Conservation (phyloP, 306 rosid genomes). For the Quercus agrifolia region DNA sequence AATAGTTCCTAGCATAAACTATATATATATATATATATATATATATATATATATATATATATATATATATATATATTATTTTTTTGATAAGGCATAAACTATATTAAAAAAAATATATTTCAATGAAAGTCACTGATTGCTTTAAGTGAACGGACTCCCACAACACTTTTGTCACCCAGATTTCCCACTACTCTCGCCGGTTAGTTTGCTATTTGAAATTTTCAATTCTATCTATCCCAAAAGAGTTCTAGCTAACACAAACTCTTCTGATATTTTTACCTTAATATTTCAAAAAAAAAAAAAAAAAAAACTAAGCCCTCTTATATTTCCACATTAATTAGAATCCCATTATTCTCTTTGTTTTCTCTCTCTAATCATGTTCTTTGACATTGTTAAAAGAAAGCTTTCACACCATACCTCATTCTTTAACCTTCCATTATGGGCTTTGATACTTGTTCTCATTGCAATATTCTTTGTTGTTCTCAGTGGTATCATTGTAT, state of each 20-base stretch:
- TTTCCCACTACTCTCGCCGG: constrained; percentile 25
- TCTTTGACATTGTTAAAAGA: constrained; percentile 2
- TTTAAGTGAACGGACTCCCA: neutral
- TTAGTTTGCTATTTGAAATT: constrained; percentile 24
- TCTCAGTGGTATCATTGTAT: constrained; percentile 10
- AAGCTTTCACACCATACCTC: constrained; percentile 27
- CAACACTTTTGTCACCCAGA: neutral
- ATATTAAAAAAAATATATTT: too few relatives aligned
- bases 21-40: too few relatives aligned
- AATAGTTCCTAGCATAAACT: too few relatives aligned
- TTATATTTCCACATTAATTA: too few relatives aligned
- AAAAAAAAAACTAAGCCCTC: neutral
- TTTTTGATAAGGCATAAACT: too few relatives aligned
- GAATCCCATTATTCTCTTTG: neutral
- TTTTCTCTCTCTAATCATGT: constrained; percentile 1
- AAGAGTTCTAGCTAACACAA: neutral
- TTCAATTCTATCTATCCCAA: neutral
- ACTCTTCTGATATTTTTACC: constrained; percentile 11
- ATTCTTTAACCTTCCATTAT: constrained; percentile 39
- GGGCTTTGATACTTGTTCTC: constrained; percentile 33
- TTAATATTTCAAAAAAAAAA: neutral
- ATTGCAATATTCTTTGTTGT: neutral
- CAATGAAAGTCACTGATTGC: neutral
- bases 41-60: too few relatives aligned
- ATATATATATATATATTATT: too few relatives aligned